These are phyloP conservation scores for Cichorium intybus DNA, from an alignment of 140 eudicot genomes.

Conservation along the genomic window DNA sequence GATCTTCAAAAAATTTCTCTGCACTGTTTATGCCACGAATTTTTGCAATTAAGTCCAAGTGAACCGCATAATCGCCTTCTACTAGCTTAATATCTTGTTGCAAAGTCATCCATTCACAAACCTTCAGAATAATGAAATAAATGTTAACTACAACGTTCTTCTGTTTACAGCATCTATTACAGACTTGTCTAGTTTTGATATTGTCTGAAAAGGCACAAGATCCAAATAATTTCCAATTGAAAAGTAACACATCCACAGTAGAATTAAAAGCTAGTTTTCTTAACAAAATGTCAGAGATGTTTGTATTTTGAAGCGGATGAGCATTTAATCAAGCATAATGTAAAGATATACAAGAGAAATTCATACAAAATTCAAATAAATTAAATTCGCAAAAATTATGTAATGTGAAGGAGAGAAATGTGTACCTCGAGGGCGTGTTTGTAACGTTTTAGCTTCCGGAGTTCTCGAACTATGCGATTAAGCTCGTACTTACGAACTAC, in stretches of 20 bases:
- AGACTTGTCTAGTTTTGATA: no score
- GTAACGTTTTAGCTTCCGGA: slow-evolving; percentile 56
- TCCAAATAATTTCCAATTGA: neutral
- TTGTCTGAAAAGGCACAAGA: no score
- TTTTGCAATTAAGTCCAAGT: slow-evolving; percentile 85
- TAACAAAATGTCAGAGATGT: neutral
- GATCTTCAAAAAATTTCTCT: slow-evolving; percentile 83
- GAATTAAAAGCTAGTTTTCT: neutral
- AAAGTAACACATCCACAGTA: neutral
- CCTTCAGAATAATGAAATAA: slow-evolving; percentile 33
- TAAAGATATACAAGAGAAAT: neutral
- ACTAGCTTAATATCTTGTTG: slow-evolving; percentile 74
- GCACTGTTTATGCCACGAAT: slow-evolving; percentile 90
- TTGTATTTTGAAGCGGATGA: neutral
- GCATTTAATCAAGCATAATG: neutral
- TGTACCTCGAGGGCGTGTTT: slow-evolving; percentile 92
- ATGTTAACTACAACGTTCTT: no score
- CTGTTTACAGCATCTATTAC: no score
- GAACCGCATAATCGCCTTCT: slow-evolving; percentile 91
- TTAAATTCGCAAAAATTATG: neutral
- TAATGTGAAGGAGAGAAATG: neutral
- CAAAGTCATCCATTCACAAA: slow-evolving; percentile 93
- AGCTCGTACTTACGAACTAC: slow-evolving; percentile 69
- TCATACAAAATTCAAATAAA: neutral
- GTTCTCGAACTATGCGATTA: slow-evolving; percentile 73